Base-by-base conservation (phyloP, 192 early-diverging fungal genomes). In the Jimgerdemannia lactiflua region DNA sequence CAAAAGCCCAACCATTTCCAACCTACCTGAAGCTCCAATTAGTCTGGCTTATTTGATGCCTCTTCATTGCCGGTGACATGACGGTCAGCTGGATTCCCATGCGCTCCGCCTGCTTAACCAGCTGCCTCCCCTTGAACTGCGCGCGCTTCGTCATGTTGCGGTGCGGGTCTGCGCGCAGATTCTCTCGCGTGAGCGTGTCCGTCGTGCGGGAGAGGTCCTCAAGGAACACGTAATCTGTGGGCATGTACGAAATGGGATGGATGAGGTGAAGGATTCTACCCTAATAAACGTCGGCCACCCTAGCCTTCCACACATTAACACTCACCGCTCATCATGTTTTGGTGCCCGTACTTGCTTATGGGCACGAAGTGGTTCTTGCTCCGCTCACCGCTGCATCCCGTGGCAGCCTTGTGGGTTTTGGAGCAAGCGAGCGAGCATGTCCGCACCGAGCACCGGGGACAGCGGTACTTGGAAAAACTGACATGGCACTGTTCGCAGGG, bases 311-410 rank as follows among this genome's bases (percentile, higher is more conserved):
- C 14, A 14, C 14, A 59, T 59, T 14, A 3, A 40, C 11, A 63
- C 71, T 77, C 83, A 91, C 90, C 92, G 79, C 89, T 94, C 83
- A 91, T 88, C 84, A 94, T 87, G 69, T 88, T 87, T 19, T 83
- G 82, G 43, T 89, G 84, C 70, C 78, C 86, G 74, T 91, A 94
- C 69, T 90, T 79, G 64, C 82, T 84, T 4, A 86, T 73, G 42
- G 85, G 82, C 3, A 94, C 85, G 74, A 86, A 94, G 43, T 86
- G 85, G 0, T 89, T 88, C 70, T 83, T 89, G 70, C 88, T 86
- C 40, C 92, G 84, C 67, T 86, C 78, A 20, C 92, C 92, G 4
- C 86, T 88, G 70, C 92, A 94, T 1, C 76, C 80, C 0, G 83
- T 87, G 39, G 85, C 71, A 10, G 71, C 65, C 70, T 92, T 94